Conservation (phyloP, 257 asterid genomes). For the Eucommia ulmoides region DNA sequence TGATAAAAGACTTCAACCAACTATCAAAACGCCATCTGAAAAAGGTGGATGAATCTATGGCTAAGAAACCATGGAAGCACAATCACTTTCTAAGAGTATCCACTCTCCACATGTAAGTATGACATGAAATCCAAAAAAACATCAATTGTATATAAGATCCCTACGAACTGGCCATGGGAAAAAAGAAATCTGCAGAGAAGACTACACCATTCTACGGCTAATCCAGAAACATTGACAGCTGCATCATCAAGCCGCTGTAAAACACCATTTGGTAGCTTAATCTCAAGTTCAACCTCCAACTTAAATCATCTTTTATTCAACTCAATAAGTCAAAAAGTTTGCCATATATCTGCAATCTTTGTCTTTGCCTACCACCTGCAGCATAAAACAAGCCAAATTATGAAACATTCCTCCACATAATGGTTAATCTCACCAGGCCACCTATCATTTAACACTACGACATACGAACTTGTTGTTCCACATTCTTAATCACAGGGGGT, state of each 20-base stretch:
- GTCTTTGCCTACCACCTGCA: constrained; percentile 97
- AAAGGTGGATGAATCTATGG: too few species aligned
- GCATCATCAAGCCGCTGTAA: constrained; percentile 96
- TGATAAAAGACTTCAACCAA: too few species aligned
- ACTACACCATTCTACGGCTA: constrained; percentile 89
- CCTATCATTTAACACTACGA: neutral
- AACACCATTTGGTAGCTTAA: constrained; percentile 61
- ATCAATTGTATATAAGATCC: too few species aligned
- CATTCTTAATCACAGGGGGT: neutral
- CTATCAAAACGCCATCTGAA: too few species aligned
- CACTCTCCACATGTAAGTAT: too few species aligned
- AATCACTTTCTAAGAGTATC: too few species aligned
- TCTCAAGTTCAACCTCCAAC: constrained; percentile 74
- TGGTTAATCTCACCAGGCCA: neutral
- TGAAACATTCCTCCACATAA: too few species aligned
- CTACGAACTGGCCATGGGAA: too few species aligned
- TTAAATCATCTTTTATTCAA: constrained; percentile 82
- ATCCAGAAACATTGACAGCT: constrained; percentile 96
- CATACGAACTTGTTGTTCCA: neutral
- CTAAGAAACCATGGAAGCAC: too few species aligned
- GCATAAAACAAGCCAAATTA: neutral
- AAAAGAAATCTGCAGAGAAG: neutral
- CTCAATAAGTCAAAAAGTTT: constrained; percentile 85
- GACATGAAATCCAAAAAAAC: too few species aligned
- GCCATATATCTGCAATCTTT: constrained; percentile 99